phyloP scores from a whole-genome alignment of 1,284 basidiomycete species.

The Puccinia polysora region DNA sequence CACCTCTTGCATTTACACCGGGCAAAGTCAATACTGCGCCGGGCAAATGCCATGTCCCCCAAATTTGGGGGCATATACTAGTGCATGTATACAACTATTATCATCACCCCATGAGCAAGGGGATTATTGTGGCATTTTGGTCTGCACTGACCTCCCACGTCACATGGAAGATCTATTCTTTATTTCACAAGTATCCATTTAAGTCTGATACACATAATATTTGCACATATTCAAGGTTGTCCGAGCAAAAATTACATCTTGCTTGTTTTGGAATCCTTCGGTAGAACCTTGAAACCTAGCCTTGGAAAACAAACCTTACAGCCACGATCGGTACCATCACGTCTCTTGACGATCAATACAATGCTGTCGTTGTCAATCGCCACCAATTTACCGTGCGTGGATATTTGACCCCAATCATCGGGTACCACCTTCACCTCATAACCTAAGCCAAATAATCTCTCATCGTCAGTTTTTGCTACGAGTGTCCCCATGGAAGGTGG shows the following conservation, averaged over 20 bases:
- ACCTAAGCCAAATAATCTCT: constrained; percentile 8
- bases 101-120: too few species aligned
- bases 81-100: too few species aligned
- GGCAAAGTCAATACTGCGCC: too few species aligned
- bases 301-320: constrained; percentile 32
- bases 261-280: neutral
- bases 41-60: too few species aligned
- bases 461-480: neutral
- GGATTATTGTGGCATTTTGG: too few species aligned
- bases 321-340: neutral
- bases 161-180: too few species aligned
- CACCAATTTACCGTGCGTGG: constrained; percentile 22
- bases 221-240: too few species aligned
- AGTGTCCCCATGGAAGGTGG: neutral
- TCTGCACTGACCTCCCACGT: too few species aligned
- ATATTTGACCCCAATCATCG: constrained; percentile 28
- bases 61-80: too few species aligned
- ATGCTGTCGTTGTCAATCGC: constrained; percentile 6
- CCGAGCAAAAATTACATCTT: neutral
- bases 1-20: too few species aligned
- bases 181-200: too few species aligned
- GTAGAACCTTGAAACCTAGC: constrained; percentile 20
- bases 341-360: constrained; percentile 19
- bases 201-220: too few species aligned
- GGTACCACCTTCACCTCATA: constrained; percentile 14